Base-by-base conservation (phyloP, 2,329 filamentous ascomycete species). In the Daldinia sp. region DNA sequence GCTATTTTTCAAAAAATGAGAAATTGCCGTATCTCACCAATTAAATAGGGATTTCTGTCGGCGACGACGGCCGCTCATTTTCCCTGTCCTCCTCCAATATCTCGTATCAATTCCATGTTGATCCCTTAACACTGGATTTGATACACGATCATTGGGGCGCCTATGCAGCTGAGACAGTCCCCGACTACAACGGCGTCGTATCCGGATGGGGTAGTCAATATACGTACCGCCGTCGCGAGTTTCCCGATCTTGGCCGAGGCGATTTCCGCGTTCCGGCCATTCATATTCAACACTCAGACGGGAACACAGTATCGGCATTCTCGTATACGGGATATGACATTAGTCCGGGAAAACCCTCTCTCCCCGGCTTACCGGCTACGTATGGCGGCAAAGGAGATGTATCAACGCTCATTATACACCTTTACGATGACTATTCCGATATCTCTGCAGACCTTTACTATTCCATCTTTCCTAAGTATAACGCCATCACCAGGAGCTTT, bases 61-160 rank as follows among this genome's bases (percentile, higher is more conserved):
- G 68, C 44, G 74, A 72, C 20, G 73, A 74, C 37, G 61, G 72
- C 1, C 74, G 70, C 2, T 74, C 75, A 7, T 77, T 77, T 58
- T 69, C 74, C 10, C 65, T 77, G n/a, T 65, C 73, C 33, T 76
- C 75, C 13, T 71, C 72, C 13, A 73, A 71, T 42, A 81, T 89
- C 33, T 89, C 88, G 0, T 90, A 91, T 73, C 85, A 87, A 48
- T 90, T 91, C 75, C 89, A 90, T 69, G 87, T 90, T 50, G 86
- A 90, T 68, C 78, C 83, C 2, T 75, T 74, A 7, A 86, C 84
- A 0, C 84, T 86, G 3, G 88, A 91, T 61, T 81, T 91, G 41
- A 76, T 87, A 15, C 84, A 85, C 0, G 88, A 90, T 71, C 88
- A 90, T 73, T 91, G 89, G 69, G 89, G 89, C 46, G 87, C 84